Evolutionary conservation across 2,329 filamentous ascomycete species (phyloP).

Genomic region (Stagonosporopsis vannaccii): DNA sequence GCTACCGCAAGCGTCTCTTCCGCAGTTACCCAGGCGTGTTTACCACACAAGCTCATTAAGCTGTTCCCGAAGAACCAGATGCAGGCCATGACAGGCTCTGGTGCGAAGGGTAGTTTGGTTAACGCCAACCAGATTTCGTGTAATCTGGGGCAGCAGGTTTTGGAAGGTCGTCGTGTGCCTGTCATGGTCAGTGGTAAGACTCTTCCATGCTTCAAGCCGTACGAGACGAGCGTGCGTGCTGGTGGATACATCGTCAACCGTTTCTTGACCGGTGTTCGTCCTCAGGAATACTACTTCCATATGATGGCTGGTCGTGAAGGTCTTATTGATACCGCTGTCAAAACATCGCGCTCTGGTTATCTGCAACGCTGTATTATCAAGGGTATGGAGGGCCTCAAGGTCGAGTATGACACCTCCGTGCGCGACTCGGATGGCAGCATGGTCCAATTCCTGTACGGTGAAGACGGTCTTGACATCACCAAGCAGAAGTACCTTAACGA

Average conservation of each 20-base stretch:
- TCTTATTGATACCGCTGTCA: conserved; percentile 97
- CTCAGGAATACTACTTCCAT: conserved; percentile 99
- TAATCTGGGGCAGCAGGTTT: conserved; percentile 93
- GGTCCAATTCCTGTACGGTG: conserved; percentile 94
- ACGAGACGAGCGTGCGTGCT: conserved; percentile 85
- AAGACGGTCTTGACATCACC: conserved; percentile 92
- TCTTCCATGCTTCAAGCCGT: conserved; percentile 90
- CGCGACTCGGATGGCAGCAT: conserved; percentile 92
- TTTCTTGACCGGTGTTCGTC: conserved; percentile 96
- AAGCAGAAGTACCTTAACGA: conserved; percentile 92
- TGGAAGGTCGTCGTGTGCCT: conserved; percentile 93
- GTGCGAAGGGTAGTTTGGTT: conserved; percentile 90
- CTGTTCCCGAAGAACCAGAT: conserved; percentile 97
- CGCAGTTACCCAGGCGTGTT: conserved; percentile 76
- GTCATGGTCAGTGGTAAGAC: conserved; percentile 98
- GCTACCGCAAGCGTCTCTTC: conserved; percentile 75
- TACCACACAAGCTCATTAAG: conserved; percentile 85
- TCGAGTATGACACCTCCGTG: conserved; percentile 93
- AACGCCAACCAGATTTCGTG: conserved; percentile 98
- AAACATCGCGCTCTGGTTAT: conserved; percentile 96
- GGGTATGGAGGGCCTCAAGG: conserved; percentile 93
- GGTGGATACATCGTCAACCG: conserved; percentile 94
- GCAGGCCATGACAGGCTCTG: conserved; percentile 97
- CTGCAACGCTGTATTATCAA: conserved; percentile 97
- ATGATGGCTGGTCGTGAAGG: conserved; percentile 99